Conservation (phyloP, 495 filamentous ascomycete species). For the Pseudevernia furfuracea region DNA sequence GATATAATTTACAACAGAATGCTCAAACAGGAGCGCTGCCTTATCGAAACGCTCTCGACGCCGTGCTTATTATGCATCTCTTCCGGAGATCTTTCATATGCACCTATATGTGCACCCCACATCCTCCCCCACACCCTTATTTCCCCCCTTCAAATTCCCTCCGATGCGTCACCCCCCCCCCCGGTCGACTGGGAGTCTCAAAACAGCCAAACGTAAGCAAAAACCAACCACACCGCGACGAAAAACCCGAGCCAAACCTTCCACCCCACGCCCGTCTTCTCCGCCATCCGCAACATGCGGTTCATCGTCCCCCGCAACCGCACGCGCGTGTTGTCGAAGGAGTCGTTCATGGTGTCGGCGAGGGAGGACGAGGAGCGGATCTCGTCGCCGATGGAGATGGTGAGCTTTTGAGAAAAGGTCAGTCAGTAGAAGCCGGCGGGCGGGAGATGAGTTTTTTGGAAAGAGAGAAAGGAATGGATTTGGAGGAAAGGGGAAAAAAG, state of each 20-base stretch:
- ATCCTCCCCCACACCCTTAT: background rate
- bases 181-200: conserved; percentile 17
- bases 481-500: no score
- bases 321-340: conserved; percentile 76
- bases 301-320: conserved; percentile 88
- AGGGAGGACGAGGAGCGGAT: conserved; percentile 80
- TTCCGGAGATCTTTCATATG: background rate
- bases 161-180: background rate
- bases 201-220: conserved; percentile 85
- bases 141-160: background rate
- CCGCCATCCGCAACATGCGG: conserved; percentile 91
- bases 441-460: background rate
- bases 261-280: conserved; percentile 89
- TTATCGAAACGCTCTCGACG: background rate
- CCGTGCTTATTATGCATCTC: background rate
- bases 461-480: no score
- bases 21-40: background rate
- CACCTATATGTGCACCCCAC: background rate
- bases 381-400: conserved; percentile 86
- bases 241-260: conserved; percentile 89
- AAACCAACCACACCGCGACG: conserved; percentile 65
- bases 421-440: background rate
- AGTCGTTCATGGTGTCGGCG: conserved; percentile 59
- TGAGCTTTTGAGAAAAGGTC: conserved; percentile 52
- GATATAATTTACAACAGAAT: background rate